phyloP scores from a whole-genome alignment of 2,329 filamentous ascomycete genomes.

The Aureobasidium leucospermi region DNA sequence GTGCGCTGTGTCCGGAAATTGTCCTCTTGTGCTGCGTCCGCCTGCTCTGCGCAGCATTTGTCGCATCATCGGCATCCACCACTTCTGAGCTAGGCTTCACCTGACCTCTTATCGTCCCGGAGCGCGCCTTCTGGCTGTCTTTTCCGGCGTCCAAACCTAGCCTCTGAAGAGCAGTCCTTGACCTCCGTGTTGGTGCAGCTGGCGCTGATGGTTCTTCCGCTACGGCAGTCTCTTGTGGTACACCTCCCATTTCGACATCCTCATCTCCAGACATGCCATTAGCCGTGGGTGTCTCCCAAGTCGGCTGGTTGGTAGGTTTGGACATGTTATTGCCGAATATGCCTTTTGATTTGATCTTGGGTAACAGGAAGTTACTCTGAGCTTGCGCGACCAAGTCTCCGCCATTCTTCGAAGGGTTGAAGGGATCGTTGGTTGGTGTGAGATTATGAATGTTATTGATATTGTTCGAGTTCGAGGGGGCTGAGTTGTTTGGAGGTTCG shows the following conservation, averaged over 20 bases:
- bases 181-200: conserved; percentile 40
- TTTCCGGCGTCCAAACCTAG: conserved; percentile 23
- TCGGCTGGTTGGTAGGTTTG: conserved; percentile 3
- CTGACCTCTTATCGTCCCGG: conserved; percentile 33
- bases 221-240: conserved; percentile 17
- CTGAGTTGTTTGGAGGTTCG: conserved; percentile 20
- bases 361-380: conserved; percentile 12
- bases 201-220: conserved; percentile 41
- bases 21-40: conserved; percentile 64
- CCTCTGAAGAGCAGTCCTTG: conserved; percentile 25
- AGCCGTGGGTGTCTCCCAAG: conserved; percentile 41
- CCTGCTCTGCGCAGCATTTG: conserved; percentile 12
- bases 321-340: conserved; percentile 14
- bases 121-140: conserved; percentile 32
- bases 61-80: conserved; percentile 27
- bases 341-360: conserved; percentile 16
- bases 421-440: conserved; percentile 37
- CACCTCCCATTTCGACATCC: conserved; percentile 31
- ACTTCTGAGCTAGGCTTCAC: conserved; percentile 34
- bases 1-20: conserved; percentile 69
- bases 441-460: conserved; percentile 20
- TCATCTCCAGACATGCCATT: conserved; percentile 37
- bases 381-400: conserved; percentile 9
- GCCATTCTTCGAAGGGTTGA: conserved; percentile 27
- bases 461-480: conserved; percentile 20